A percentile compares a stretch with the other conserved stretches of the same genome.
Conservation (phyloP, 208 protist genomes). For the Trypanosoma melophagium region DNA sequence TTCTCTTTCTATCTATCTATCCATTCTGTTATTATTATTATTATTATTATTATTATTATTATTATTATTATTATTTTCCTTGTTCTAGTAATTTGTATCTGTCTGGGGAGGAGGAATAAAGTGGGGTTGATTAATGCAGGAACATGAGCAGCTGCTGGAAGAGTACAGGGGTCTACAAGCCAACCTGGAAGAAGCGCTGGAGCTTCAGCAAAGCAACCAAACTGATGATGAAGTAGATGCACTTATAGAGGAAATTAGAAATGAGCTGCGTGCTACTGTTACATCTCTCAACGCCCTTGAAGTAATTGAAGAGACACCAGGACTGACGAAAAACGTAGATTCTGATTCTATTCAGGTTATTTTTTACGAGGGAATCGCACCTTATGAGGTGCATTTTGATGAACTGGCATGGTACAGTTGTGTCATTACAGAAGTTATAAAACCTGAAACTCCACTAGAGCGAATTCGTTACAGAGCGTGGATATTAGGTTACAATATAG, state of each 20-base stretch:
- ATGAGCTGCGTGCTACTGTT: slow-evolving; percentile 41
- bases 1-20: neutral
- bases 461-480: slow-evolving; percentile 55
- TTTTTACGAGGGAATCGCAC: slow-evolving; percentile 28
- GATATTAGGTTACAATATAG: slow-evolving; percentile 76
- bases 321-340: slow-evolving; percentile 27
- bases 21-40: slow-evolving; percentile 1
- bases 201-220: slow-evolving; percentile 24
- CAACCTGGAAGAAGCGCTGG: slow-evolving; percentile 32
- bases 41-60: neutral
- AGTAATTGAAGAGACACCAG: slow-evolving; percentile 41
- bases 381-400: slow-evolving; percentile 78
- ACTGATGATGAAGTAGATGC: slow-evolving; percentile 39
- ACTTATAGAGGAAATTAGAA: slow-evolving; percentile 50
- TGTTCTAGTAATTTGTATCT: slow-evolving; percentile 11
- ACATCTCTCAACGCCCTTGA: slow-evolving; percentile 60
- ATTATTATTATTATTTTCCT: neutral
- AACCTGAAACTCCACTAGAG: slow-evolving; percentile 43
- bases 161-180: slow-evolving; percentile 41
- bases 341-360: slow-evolving; percentile 11
- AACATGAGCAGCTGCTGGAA: slow-evolving; percentile 26
- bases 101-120: neutral
- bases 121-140: slow-evolving; percentile 10
- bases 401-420: slow-evolving; percentile 68
- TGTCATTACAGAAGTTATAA: slow-evolving; percentile 54